A percentile compares a stretch with the other conserved stretches of the same genome.
Conservation (phyloP, 2,329 filamentous ascomycete genomes). For the Neopestalotiopsis sp. region DNA sequence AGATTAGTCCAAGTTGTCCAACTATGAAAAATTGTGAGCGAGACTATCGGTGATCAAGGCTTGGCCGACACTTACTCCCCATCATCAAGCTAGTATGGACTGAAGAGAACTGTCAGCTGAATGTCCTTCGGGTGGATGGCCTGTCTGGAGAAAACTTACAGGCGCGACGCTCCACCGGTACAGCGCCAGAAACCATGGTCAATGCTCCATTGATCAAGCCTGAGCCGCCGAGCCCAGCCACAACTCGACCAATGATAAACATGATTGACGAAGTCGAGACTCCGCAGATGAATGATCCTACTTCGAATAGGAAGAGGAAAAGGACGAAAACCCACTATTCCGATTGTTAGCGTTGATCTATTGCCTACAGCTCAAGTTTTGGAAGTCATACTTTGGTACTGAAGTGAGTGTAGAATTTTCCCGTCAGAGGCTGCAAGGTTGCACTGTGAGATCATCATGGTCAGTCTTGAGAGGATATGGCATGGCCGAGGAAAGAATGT, state of each 20-base stretch:
- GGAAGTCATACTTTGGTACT: slow-evolving; percentile 33
- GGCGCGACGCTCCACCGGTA: slow-evolving; percentile 43
- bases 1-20: slow-evolving; percentile 46
- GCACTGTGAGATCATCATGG: slow-evolving; percentile 1
- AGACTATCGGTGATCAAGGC: not conserved
- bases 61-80: slow-evolving; percentile 21
- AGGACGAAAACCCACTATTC: slow-evolving; percentile 38
- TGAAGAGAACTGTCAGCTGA: not conserved
- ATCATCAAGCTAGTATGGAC: slow-evolving; percentile 20
- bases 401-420: slow-evolving; percentile 50
- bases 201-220: slow-evolving; percentile 54
- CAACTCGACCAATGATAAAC: slow-evolving; percentile 57
- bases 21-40: slow-evolving; percentile 23
- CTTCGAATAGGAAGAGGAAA: slow-evolving; percentile 55
- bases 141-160: slow-evolving; percentile 14
- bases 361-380: not conserved
- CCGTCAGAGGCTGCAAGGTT: slow-evolving; percentile 21
- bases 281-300: slow-evolving; percentile 58
- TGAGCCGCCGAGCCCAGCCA: slow-evolving; percentile 55
- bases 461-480: not conserved
- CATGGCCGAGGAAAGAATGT: not conserved
- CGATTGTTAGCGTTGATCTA: not conserved
- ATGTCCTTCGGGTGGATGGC: not conserved
- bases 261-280: slow-evolving; percentile 48
- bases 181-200: slow-evolving; percentile 49